Base-by-base conservation (phyloP, 1,284 basidiomycete genomes). In the Heterobasidion annosum region DNA sequence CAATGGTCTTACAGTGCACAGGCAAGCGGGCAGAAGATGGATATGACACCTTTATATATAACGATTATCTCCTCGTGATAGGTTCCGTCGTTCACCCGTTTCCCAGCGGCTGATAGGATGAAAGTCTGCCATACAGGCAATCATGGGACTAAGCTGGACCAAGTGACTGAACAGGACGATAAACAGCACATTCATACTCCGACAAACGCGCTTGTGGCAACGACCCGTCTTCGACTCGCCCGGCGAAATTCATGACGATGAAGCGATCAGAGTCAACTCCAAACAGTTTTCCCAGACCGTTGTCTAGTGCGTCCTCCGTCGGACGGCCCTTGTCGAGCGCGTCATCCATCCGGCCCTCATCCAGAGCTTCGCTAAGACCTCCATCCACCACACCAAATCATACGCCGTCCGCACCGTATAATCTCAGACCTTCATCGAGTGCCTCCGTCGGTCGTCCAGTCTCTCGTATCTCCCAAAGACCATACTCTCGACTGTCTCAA, bases 381-480 rank as follows among this genome's bases (percentile, higher is more conserved):
- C 62, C 66, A 9, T 73, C 72, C 13, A 72, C 70, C 52, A 54
- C 68, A 34, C 67, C 71, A 9, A 59, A 64, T 33, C 61, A 73
- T 8, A 71, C 74, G 3, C 62, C 66, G 7, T 73, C 72, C 12
- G 71, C 69, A 51, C 51, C 59, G 49, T 70, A 70, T 8, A 59
- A 62, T 25, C 53, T 61, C 18, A 55, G 66, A n/a, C 67, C 64
- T 18, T 42, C 54, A 2, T 76, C 75, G 32, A 72, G 70, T 33
- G 65, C 70, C 2, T 74, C 71, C 0, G 65, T 65, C 54, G 25
- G 16, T 12, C 77, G 65, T 66, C 79, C 65, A 53, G 69, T 64
- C 1, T 87, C 85, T 2, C 78, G 84, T 34, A 67, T 79, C 43
- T 80, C 81, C 13, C 71, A 73, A 47, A 68, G 81, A 25, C 75